Conservation (phyloP, 176 grass and related monocot species). For the Oryza glaberrima region DNA sequence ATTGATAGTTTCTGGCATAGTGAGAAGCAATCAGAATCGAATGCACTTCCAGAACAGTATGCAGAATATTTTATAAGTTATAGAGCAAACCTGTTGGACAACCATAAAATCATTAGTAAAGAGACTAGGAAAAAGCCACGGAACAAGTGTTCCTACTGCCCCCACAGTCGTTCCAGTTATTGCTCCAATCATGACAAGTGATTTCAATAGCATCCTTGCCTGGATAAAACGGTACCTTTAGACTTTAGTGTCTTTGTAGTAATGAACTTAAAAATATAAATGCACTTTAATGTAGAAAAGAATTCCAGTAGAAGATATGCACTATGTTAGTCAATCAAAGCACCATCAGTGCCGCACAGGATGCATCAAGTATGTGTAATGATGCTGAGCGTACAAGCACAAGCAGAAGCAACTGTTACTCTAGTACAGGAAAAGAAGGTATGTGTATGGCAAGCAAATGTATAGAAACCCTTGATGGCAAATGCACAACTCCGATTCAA, state of each 20-base stretch:
- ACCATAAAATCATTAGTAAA: constrained; percentile 81
- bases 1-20: constrained; percentile 7
- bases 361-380: constrained; percentile 4
- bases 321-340: constrained; percentile 17
- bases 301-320: too few species aligned
- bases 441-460: not conserved
- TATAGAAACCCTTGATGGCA: not conserved
- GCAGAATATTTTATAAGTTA: constrained; percentile 20
- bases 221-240: constrained; percentile 50
- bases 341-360: constrained; percentile 7
- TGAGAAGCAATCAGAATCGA: not conserved
- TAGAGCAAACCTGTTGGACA: constrained; percentile 63
- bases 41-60: constrained; percentile 21
- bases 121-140: constrained; percentile 71
- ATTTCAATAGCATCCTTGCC: constrained; percentile 91
- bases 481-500: constrained; percentile 8
- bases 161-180: constrained; percentile 71
- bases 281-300: constrained; percentile 22
- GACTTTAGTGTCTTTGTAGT: constrained; percentile 36
- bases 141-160: constrained; percentile 69
- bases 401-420: constrained; percentile 22
- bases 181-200: constrained; percentile 80
- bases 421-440: not conserved
- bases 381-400: not conserved
- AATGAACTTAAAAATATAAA: constrained; percentile 36